Evolutionary conservation across 768 basidiomycete genomes (phyloP), one percentile per base, ranked within the genome.

Genomic region (Hygrocybe punicea): DNA sequence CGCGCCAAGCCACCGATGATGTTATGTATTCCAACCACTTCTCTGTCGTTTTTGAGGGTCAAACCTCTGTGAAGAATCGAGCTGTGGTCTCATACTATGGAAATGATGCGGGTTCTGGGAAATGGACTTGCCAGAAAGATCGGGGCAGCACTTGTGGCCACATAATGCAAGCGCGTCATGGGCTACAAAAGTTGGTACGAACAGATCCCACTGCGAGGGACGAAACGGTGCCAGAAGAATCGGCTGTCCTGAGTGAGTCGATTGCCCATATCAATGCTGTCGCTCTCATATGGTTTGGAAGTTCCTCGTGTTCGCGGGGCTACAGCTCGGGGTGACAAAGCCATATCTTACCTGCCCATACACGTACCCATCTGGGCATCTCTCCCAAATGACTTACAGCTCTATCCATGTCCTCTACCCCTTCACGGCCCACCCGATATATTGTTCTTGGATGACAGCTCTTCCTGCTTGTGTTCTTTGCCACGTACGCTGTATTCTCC

Each of bases 341-440:
- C 53, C 23, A 47, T 60, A 14, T 60, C 59, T 16, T 37, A 60
- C 42, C 46, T 60, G 17, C 49, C 57, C 9, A 50, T 60, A 17
- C 56, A 23, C n/a, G 58, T 58, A 17, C 59, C 59, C 6, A 14
- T 45, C 8, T 60, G 59, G 59, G 59, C 59, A n/a, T 45, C 59
- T 17, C 44, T 60, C 13, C 57, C 56, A 7, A 29, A 19, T 16
- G 52, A 60, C 25, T 44, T 57, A 6, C 8, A 24, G 11, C n/a
- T 54, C 17, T 48, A 47, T 33, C 29, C 40, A 24, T 35, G 35
- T 14, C 11, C 44, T n/a, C 42, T 19, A 7, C 42, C 51, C 11
- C 35, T 50, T 16, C 21, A 23, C 2, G 35, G 11, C 16, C 19
- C 42, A 7, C 53, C 58, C 17, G 4, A 11, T 21, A 16, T 56